A percentile compares a stretch with the other conserved stretches of the same genome.
Evolutionary conservation across 345 rosid species (phyloP).

Genomic region (Citrus inodora): DNA sequence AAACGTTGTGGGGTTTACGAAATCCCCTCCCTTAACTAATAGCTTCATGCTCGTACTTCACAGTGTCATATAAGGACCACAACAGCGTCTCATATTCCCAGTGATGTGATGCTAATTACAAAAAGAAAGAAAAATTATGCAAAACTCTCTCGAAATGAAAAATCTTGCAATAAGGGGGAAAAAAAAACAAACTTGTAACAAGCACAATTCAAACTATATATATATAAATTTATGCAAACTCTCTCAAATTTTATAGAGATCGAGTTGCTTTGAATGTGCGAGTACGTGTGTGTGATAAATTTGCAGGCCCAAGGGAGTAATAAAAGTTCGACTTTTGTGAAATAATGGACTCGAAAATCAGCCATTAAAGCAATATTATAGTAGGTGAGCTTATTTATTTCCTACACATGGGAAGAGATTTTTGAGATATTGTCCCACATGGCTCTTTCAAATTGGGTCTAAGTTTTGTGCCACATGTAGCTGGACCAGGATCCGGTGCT

Average conservation of each 20-base stretch:
- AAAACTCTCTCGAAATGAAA: background rate
- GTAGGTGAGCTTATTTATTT: slow-evolving; percentile 12
- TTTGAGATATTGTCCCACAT: background rate
- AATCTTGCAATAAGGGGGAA: background rate
- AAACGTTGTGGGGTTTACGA: no score
- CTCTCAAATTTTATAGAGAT: background rate
- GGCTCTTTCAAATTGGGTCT: background rate
- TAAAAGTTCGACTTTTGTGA: background rate
- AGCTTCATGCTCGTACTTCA: no score
- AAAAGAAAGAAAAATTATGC: no score
- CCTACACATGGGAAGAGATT: background rate
- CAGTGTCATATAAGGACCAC: no score
- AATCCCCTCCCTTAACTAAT: no score
- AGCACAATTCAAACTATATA: background rate
- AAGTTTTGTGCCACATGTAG: background rate
- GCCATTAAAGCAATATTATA: background rate
- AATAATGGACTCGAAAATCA: background rate
- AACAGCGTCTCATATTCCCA: no score
- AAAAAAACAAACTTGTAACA: background rate
- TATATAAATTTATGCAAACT: no score
- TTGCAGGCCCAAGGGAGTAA: background rate
- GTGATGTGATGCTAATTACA: no score
- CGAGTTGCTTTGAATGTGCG: background rate
- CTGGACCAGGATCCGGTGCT: no score
- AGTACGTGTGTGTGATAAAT: background rate